These are phyloP conservation scores for Fomitopsis serialis DNA, from an alignment of 768 basidiomycete species.

Conservation along the genomic window DNA sequence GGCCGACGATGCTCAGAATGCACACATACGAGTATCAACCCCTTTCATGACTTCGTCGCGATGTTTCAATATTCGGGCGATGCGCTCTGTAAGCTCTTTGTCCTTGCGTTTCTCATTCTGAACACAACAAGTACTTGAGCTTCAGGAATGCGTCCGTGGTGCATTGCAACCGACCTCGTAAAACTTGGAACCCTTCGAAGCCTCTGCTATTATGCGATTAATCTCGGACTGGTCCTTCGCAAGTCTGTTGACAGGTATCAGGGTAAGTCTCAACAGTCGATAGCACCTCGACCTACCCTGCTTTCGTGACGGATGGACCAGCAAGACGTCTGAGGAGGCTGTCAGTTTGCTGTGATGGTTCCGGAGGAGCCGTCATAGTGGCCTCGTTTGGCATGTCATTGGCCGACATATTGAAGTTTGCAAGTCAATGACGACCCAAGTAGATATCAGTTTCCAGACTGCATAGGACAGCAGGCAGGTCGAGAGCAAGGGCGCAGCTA, in stretches of 20 bases:
- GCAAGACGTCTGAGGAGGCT: conserved; percentile 78
- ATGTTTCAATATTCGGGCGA: conserved; percentile 60
- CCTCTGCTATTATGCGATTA: conserved; percentile 85
- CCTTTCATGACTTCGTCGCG: conserved; percentile 53
- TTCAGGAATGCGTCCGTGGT: background rate
- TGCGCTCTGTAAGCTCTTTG: conserved; percentile 74
- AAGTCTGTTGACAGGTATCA: conserved; percentile 31
- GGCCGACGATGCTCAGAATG: background rate
- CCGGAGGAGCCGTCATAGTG: background rate
- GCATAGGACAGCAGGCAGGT: too few species aligned
- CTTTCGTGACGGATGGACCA: conserved; percentile 85
- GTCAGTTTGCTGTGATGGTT: conserved; percentile 32
- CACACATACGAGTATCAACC: conserved; percentile 47
- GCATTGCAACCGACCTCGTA: conserved; percentile 56
- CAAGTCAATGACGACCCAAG: too few species aligned
- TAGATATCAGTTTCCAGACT: too few species aligned
- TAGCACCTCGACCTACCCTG: conserved; percentile 50
- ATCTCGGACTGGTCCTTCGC: conserved; percentile 79
- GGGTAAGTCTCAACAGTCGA: background rate
- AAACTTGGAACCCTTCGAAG: conserved; percentile 90
- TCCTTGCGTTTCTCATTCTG: conserved; percentile 91
- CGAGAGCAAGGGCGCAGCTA: too few species aligned
- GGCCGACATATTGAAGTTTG: background rate
- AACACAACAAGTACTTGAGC: conserved; percentile 1
- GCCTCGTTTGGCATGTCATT: background rate